Percentiles rank a stretch among this genome's conserved stretches.
These are phyloP conservation scores for Mycosarcoma maydis DNA, from an alignment of 1,284 basidiomycete species.

Conservation along the genomic window DNA sequence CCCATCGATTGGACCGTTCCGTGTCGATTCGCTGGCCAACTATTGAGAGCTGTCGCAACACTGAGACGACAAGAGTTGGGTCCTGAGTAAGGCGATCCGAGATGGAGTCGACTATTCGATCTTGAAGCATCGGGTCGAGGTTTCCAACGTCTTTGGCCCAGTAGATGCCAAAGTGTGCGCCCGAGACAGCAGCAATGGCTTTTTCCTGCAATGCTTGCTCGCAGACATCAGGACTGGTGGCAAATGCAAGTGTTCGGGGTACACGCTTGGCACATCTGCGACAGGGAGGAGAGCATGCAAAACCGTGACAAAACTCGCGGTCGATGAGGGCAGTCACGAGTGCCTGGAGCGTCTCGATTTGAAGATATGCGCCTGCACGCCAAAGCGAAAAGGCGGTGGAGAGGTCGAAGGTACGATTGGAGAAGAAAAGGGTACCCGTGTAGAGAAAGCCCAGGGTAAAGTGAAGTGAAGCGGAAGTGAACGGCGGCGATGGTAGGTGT, in stretches of 20 bases:
- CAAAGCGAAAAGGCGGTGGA: conserved; percentile 89
- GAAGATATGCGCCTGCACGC: conserved; percentile 82
- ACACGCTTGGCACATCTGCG: conserved; percentile 58
- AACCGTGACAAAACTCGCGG: conserved; percentile 61
- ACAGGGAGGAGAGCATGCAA: conserved; percentile 58
- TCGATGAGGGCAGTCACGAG: conserved; percentile 51
- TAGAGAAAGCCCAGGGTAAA: conserved; percentile 95
- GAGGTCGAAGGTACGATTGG: conserved; percentile 90
- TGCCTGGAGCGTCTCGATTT: conserved; percentile 70
- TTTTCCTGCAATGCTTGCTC: conserved; percentile 37
- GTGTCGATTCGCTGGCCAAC: conserved; percentile 51
- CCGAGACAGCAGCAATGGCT: conserved; percentile 46
- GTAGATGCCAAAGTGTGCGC: conserved; percentile 54
- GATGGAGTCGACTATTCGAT: conserved; percentile 43
- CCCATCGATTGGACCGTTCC: conserved; percentile 53
- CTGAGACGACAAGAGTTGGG: conserved; percentile 27
- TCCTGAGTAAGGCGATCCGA: conserved; percentile 18
- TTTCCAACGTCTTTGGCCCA: conserved; percentile 61
- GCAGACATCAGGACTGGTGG: conserved; percentile 49
- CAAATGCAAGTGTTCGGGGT: conserved; percentile 54
- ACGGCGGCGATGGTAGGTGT: conserved; percentile 75
- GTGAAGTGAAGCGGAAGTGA: conserved; percentile 91
- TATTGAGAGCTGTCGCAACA: conserved; percentile 50
- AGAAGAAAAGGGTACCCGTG: conserved; percentile 90
- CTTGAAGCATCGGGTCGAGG: conserved; percentile 47